These are phyloP conservation scores for Leccinum angustisporum DNA, from an alignment of 1,284 basidiomycete genomes.

Conservation along the genomic window DNA sequence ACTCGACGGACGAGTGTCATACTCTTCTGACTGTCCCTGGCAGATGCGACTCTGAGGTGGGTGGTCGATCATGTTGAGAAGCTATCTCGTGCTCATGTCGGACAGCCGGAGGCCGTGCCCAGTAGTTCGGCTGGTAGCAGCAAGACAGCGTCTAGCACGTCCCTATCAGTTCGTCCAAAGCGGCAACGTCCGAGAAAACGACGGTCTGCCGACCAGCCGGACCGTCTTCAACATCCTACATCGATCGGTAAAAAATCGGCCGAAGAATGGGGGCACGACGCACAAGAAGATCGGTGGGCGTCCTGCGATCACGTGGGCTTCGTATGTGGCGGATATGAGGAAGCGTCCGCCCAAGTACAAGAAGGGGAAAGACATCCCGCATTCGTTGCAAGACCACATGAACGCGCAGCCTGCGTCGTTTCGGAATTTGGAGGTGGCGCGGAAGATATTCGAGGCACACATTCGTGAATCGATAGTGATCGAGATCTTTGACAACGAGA, in stretches of 20 bases:
- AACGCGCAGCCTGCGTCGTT: slow-evolving; percentile 41
- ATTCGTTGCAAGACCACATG: slow-evolving; percentile 52
- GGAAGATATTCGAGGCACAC: slow-evolving; percentile 52
- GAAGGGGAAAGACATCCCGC: slow-evolving; percentile 45
- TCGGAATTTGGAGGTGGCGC: slow-evolving; percentile 38
- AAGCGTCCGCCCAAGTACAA: slow-evolving; percentile 32
- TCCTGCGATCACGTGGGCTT: slow-evolving; percentile 28
- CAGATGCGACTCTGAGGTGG: slow-evolving; percentile 13
- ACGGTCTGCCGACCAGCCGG: background rate
- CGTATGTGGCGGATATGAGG: slow-evolving; percentile 20
- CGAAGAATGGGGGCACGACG: background rate
- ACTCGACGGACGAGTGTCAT: slow-evolving; percentile 25
- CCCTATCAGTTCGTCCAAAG: background rate
- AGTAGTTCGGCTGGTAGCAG: slow-evolving; percentile 10
- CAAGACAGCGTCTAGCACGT: slow-evolving; percentile 20
- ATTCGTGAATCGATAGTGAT: slow-evolving; percentile 57
- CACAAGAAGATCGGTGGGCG: slow-evolving; percentile 7
- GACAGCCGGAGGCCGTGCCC: slow-evolving; percentile 7
- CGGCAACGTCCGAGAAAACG: background rate
- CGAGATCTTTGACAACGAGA: slow-evolving; percentile 54
- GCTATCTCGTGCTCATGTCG: slow-evolving; percentile 8
- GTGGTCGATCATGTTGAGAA: background rate
- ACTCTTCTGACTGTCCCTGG: slow-evolving; percentile 9
- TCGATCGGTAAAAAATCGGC: background rate
- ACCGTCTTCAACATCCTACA: background rate